phyloP scores from a whole-genome alignment of 257 asterid genomes.

The Primulina tabacum region DNA sequence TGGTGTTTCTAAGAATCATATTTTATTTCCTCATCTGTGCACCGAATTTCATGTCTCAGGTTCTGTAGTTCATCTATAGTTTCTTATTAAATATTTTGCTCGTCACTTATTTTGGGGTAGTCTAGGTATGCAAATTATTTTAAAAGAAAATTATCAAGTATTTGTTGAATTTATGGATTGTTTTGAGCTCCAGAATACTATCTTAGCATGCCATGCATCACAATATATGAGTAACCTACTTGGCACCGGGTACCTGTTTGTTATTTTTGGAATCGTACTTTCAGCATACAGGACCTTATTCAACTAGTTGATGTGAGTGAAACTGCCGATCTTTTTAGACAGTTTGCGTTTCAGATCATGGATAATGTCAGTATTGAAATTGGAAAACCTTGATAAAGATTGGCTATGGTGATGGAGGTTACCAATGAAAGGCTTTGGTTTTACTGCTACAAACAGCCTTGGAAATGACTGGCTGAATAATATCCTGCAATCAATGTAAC shows the following conservation, averaged over 20 bases:
- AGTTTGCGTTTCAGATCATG: background rate
- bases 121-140: no score
- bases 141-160: no score
- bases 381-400: background rate
- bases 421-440: background rate
- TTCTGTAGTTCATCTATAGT: background rate
- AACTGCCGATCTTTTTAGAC: background rate
- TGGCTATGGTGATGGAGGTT: background rate
- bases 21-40: background rate
- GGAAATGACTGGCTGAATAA: background rate
- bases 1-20: background rate
- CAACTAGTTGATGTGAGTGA: background rate
- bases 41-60: background rate
- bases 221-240: background rate
- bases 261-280: background rate
- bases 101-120: background rate
- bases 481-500: background rate
- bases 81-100: background rate
- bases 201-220: background rate
- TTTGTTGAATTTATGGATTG: background rate
- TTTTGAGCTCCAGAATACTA: background rate
- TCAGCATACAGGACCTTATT: background rate
- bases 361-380: background rate
- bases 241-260: background rate
- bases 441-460: background rate